Conservation (phyloP, 2,329 filamentous ascomycete genomes). For the Ophiosphaerella korrae region DNA sequence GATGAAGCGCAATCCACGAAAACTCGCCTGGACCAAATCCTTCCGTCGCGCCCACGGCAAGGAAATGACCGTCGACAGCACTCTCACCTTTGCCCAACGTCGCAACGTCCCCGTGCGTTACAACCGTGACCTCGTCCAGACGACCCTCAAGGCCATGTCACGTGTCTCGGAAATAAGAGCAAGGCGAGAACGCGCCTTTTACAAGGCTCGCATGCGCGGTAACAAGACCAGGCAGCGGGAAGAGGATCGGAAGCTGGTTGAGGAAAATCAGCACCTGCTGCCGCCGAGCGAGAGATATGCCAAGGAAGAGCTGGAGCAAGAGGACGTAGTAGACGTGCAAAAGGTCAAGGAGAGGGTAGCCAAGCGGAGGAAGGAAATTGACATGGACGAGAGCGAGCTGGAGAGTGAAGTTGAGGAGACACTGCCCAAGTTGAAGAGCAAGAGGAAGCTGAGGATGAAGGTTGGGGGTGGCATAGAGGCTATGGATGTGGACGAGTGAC, state of each 20-base stretch:
- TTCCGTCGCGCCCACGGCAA: conserved; percentile 56
- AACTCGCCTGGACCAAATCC: conserved; percentile 77
- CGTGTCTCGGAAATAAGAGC: conserved; percentile 83
- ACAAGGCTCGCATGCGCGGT: conserved; percentile 90
- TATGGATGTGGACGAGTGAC: conserved; percentile 52
- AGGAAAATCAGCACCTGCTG: conserved; percentile 89
- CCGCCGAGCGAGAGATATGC: conserved; percentile 59
- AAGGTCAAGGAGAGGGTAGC: conserved; percentile 57
- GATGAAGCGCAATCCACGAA: conserved; percentile 97
- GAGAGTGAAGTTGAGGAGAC: conserved; percentile 43
- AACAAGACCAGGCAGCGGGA: conserved; percentile 83
- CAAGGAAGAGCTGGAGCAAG: conserved; percentile 60
- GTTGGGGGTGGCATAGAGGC: conserved; percentile 53
- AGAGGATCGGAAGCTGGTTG: conserved; percentile 83
- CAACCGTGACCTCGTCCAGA: conserved; percentile 86
- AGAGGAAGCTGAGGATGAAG: conserved; percentile 55
- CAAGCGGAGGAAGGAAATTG: conserved; percentile 67
- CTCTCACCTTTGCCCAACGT: conserved; percentile 87
- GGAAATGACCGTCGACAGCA: conserved; percentile 84
- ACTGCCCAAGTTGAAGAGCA: conserved; percentile 49
- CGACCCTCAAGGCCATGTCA: conserved; percentile 91
- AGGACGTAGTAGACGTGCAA: conserved; percentile 57
- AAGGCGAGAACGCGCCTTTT: conserved; percentile 86
- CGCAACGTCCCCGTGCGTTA: conserved; percentile 95
- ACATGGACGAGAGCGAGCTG: conserved; percentile 57